phyloP scores from a whole-genome alignment of 257 asterid genomes.

The Ballota nigra region DNA sequence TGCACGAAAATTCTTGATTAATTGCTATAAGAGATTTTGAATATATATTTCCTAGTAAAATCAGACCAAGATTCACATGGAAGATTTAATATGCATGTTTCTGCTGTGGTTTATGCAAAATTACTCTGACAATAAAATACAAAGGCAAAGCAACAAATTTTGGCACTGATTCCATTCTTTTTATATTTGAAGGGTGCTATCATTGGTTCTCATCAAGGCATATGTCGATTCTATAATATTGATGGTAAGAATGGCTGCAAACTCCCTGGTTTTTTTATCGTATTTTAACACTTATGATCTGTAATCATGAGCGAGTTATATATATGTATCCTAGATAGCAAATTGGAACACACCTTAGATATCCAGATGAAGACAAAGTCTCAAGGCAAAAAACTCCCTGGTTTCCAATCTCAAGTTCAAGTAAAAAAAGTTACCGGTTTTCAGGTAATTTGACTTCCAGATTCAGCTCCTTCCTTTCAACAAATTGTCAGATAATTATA shows the following conservation, averaged over 20 bases:
- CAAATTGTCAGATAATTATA: not conserved
- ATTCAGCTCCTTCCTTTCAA: not conserved
- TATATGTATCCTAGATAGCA: conserved; percentile 37
- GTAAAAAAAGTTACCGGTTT: conserved; percentile 69
- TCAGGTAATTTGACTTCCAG: conserved; percentile 49
- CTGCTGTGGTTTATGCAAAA: conserved; percentile 3
- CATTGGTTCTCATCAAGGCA: conserved; percentile 65
- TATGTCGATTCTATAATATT: conserved; percentile 44
- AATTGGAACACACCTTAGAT: conserved; percentile 48
- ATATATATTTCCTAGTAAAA: not conserved
- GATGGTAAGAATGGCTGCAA: conserved; percentile 36
- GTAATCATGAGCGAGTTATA: conserved; percentile 11
- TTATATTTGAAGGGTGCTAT: conserved; percentile 43
- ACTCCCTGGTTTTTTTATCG: not conserved
- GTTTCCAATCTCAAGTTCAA: conserved; percentile 54
- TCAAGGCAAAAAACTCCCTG: conserved; percentile 56
- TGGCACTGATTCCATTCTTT: conserved; percentile 17
- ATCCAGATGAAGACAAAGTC: conserved; percentile 55
- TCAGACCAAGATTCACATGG: not conserved
- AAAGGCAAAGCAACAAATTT: not conserved
- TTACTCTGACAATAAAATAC: not conserved
- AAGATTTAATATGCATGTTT: not conserved
- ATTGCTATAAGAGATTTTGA: not conserved
- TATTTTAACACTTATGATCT: not conserved
- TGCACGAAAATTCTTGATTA: not conserved